phyloP scores from a whole-genome alignment of 257 asterid genomes.

The Forsythia suspensa region DNA sequence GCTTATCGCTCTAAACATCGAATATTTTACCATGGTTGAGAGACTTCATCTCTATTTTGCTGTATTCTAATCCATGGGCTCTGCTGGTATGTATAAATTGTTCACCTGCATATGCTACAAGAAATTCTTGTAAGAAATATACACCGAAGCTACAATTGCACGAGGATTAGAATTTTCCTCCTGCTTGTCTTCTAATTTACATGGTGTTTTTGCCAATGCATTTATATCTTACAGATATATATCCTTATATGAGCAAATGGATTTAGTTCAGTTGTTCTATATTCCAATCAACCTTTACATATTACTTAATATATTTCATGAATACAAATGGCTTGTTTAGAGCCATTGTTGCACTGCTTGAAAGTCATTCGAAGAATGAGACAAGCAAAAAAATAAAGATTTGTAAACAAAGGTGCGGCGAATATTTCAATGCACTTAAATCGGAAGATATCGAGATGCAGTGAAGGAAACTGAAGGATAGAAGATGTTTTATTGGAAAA shows the following conservation, averaged over 20 bases:
- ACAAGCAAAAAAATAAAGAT: too few species aligned
- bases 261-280: background rate
- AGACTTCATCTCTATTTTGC: background rate
- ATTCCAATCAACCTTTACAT: background rate
- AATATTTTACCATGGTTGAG: background rate
- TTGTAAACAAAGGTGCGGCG: too few species aligned
- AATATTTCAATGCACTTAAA: too few species aligned
- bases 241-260: background rate
- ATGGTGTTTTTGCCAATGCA: background rate
- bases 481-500: too few species aligned
- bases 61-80: background rate
- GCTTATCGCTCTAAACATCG: background rate
- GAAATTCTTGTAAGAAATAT: background rate
- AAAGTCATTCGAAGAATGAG: too few species aligned
- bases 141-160: background rate
- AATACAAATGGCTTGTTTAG: too few species aligned
- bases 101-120: conserved; percentile 3
- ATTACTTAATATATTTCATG: too few species aligned
- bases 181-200: background rate
- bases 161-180: background rate
- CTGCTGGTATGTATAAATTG: conserved; percentile 2
- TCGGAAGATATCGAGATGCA: too few species aligned
- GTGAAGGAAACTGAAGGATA: too few species aligned
- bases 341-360: too few species aligned
- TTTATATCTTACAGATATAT: background rate